phyloP scores from a whole-genome alignment of 2,329 filamentous ascomycete genomes.

The Penicillium polonicum region DNA sequence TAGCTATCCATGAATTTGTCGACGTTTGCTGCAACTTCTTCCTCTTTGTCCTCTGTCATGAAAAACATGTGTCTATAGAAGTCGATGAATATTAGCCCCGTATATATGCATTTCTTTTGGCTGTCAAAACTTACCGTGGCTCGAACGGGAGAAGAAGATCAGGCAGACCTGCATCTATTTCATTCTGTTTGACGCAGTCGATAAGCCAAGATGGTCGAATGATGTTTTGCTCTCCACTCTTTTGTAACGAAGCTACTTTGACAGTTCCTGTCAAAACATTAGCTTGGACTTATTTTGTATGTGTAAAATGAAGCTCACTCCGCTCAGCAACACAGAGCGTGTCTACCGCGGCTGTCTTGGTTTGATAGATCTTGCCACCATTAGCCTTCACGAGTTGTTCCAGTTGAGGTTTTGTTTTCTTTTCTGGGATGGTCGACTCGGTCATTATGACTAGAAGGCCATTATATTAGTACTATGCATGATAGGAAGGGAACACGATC shows the following conservation, averaged over 20 bases:
- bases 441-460: conserved; percentile 62
- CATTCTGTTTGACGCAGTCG: conserved; percentile 68
- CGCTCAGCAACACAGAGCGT: conserved; percentile 79
- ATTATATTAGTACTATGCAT: conserved; percentile 9
- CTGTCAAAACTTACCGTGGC: conserved; percentile 45
- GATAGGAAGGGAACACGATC: neutral
- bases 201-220: conserved; percentile 78
- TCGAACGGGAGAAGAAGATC: conserved; percentile 65
- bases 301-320: conserved; percentile 40
- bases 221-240: conserved; percentile 67
- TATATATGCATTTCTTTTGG: neutral
- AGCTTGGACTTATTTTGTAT: neutral
- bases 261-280: conserved; percentile 53
- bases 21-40: conserved; percentile 59
- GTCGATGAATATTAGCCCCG: conserved; percentile 3
- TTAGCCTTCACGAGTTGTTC: conserved; percentile 80
- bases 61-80: conserved; percentile 70
- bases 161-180: conserved; percentile 53
- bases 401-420: conserved; percentile 74
- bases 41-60: conserved; percentile 57
- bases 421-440: conserved; percentile 67
- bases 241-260: conserved; percentile 80
- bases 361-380: conserved; percentile 76
- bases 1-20: conserved; percentile 85
- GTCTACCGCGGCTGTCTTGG: conserved; percentile 58